Base-by-base conservation (phyloP, 1,139 yeast species). In the Diutina catenulata region DNA sequence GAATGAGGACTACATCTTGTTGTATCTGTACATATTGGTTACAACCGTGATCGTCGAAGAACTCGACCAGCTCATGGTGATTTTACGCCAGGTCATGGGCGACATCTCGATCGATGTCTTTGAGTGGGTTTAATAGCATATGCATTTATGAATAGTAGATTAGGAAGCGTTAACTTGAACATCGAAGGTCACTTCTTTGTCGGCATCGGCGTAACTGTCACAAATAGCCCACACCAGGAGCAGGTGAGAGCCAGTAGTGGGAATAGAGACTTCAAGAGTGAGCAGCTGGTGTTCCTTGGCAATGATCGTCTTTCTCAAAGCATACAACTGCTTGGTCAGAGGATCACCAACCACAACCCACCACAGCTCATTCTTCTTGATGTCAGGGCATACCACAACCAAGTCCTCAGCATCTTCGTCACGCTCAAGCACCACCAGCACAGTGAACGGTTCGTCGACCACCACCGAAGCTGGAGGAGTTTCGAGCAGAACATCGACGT, bases 171-270 rank as follows among this genome's bases (percentile, higher is more conserved):
- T 9, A 3, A 33, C 22, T 4, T 14, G 5, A 8, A 77, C 53
- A 19, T 64, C 69, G 39, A 83, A 62, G 23, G 56, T 55, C 19
- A 76, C 68, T 57, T 88, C 95, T 53, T 83, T 84, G 53, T 91
- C 98, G 2, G 87, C 94, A 52, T 87, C 97, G 23, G 84, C 49
- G 51, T 88, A 91, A 0, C 94, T 80, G 51, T 88, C 97, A 57
- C 96, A 82, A 57, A 88, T 72, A 50, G 91, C 79, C 94, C 94
- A 88, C 2, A 86, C 60, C 1, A 78, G 73, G 29, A 87, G 57
- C 10, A 67, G 55, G 41, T 77, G 80, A 6, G 59, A 55, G 0
- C 95, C 95, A 3, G 69, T 55, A 3, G 59, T 64, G 0, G 87
- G 79, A 15, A 83, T 53, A 0, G 75, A 62, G 45, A 83, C 72